These are phyloP conservation scores for Phaeosphaeriaceae sp. DNA, from an alignment of 2,329 filamentous ascomycete genomes.

Conservation along the genomic window DNA sequence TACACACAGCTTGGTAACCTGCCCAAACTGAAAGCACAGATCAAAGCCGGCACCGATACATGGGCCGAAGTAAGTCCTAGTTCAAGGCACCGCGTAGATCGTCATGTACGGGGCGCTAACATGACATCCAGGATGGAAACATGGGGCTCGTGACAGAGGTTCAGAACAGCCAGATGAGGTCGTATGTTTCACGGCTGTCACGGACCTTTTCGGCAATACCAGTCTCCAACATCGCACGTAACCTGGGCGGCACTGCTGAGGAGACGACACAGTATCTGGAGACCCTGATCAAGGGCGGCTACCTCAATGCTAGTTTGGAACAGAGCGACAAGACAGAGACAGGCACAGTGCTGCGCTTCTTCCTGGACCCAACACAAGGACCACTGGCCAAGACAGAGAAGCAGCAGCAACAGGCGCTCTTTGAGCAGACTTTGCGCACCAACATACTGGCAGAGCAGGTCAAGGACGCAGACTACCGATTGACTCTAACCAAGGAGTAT, in stretches of 20 bases:
- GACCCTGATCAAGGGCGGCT: conserved; percentile 60
- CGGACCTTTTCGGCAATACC: conserved; percentile 74
- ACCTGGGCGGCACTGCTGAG: conserved; percentile 59
- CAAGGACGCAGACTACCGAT: conserved; percentile 61
- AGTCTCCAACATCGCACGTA: conserved; percentile 61
- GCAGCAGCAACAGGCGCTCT: conserved; percentile 54
- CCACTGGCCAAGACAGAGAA: conserved; percentile 50
- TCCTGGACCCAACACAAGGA: conserved; percentile 46
- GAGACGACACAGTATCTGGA: conserved; percentile 62
- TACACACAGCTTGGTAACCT: conserved; percentile 64
- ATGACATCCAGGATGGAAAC: conserved; percentile 70
- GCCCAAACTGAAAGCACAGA: conserved; percentile 69
- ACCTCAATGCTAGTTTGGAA: conserved; percentile 61
- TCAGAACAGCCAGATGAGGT: conserved; percentile 74
- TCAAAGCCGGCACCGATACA: conserved; percentile 64
- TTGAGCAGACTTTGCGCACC: conserved; percentile 59
- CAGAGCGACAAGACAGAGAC: conserved; percentile 48
- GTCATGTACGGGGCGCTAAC: conserved; percentile 25
- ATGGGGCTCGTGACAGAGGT: conserved; percentile 74
- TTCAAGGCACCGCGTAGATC: conserved; percentile 14
- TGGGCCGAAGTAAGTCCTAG: conserved; percentile 65
- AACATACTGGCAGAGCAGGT: conserved; percentile 60
- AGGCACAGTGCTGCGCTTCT: conserved; percentile 63
- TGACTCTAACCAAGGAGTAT: conserved; percentile 67
- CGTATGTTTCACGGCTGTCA: conserved; percentile 76